Percentiles rank a stretch among this genome's conserved stretches.
Evolutionary conservation across 495 filamentous ascomycete genomes (phyloP).

Genomic region (Podospora bellae-mahoneyi): DNA sequence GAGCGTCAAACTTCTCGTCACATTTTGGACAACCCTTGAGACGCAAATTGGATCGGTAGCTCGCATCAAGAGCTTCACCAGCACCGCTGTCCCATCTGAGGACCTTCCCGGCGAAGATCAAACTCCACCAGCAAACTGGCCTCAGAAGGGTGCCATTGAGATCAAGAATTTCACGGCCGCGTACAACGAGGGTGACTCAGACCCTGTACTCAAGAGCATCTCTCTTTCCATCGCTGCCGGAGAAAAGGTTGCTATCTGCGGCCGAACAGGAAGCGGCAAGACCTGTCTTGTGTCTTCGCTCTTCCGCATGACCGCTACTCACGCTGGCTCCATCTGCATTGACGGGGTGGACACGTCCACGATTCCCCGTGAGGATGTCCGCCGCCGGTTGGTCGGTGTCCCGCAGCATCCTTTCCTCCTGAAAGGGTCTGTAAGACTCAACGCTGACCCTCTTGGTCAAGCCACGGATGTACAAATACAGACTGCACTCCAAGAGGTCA

Average conservation of each 20-base stretch:
- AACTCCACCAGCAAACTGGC: conserved; percentile 37
- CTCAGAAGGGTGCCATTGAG: conserved; percentile 34
- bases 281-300: conserved; percentile 37
- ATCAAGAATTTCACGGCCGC: conserved; percentile 37
- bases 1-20: conserved; percentile 38
- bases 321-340: conserved; percentile 33
- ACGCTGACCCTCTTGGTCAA: conserved; percentile 41
- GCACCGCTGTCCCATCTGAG: conserved; percentile 34
- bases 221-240: conserved; percentile 37
- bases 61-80: conserved; percentile 43
- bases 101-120: conserved; percentile 26
- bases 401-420: conserved; percentile 47
- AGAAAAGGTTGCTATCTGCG: conserved; percentile 38
- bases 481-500: conserved; percentile 35
- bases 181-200: conserved; percentile 25
- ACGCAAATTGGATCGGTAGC: conserved; percentile 53
- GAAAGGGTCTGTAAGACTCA: conserved; percentile 44
- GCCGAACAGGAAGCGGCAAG: conserved; percentile 43
- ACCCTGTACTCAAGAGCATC: conserved; percentile 36
- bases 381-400: conserved; percentile 40
- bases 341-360: conserved; percentile 38
- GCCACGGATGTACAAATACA: conserved; percentile 39
- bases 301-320: conserved; percentile 35
- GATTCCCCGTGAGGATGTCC: conserved; percentile 32
- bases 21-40: conserved; percentile 49